Evolutionary conservation across 257 asterid species (phyloP).

Genomic region (Linaria vulgaris): DNA sequence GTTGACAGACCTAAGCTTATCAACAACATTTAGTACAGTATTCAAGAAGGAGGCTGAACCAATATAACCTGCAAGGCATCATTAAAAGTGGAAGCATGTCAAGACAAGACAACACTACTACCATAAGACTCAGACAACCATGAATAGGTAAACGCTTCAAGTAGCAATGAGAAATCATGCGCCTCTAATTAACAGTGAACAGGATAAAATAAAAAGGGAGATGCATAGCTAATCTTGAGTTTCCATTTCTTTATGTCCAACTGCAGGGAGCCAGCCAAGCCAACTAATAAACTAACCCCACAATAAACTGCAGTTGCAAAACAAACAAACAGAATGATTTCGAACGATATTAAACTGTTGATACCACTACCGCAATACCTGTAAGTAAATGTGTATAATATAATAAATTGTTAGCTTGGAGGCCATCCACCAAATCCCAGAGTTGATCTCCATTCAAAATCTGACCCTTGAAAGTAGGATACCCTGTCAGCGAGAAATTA

Average conservation of each 20-base stretch:
- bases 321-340: slow-evolving; percentile 17
- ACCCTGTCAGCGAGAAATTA: slow-evolving; percentile 39
- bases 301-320: slow-evolving; percentile 12
- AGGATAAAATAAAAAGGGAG: slow-evolving; percentile 5
- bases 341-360: slow-evolving; percentile 1
- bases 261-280: too few species aligned
- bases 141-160: slow-evolving; percentile 8
- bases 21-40: slow-evolving; percentile 69
- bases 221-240: not conserved
- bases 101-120: slow-evolving; percentile 15
- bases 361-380: slow-evolving; percentile 43
- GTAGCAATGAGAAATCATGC: slow-evolving; percentile 24
- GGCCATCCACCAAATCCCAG: slow-evolving; percentile 96
- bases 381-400: slow-evolving; percentile 94
- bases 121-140: not conserved
- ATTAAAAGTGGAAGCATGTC: not conserved
- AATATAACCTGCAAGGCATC: slow-evolving; percentile 69
- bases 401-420: slow-evolving; percentile 79
- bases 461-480: slow-evolving; percentile 96
- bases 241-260: slow-evolving; percentile 10
- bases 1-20: slow-evolving; percentile 92
- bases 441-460: slow-evolving; percentile 92
- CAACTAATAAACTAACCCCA: too few species aligned
- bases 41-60: slow-evolving; percentile 95
- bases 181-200: not conserved